Evolutionary conservation across 2,329 filamentous ascomycete genomes (phyloP).

Genomic region (Raffaelea arxii): DNA sequence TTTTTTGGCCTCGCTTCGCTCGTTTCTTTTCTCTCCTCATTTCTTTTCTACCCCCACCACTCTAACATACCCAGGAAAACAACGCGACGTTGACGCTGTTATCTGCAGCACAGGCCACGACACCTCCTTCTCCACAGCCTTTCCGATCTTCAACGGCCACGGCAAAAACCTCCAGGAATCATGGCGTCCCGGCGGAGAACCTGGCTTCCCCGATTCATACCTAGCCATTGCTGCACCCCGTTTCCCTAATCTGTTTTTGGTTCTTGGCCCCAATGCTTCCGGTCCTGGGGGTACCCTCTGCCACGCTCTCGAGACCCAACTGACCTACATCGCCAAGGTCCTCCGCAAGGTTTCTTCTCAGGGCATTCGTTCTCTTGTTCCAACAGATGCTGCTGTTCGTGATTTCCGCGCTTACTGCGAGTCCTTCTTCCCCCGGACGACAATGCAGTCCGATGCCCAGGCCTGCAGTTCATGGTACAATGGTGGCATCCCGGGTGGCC

Average conservation of each 20-base stretch:
- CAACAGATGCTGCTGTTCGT: neutral
- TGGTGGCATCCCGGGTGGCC: neutral
- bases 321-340: constrained; percentile 11
- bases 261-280: constrained; percentile 10
- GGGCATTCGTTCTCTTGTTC: neutral
- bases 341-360: constrained; percentile 11
- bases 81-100: constrained; percentile 21
- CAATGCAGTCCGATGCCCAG: constrained; percentile 6
- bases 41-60: no score
- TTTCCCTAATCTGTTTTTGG: constrained; percentile 20
- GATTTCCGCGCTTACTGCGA: constrained; percentile 3
- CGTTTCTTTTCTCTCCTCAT: no score
- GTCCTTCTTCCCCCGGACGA: constrained; percentile 9
- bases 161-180: constrained; percentile 12
- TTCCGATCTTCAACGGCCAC: constrained; percentile 13
- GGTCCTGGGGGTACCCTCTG: constrained; percentile 10
- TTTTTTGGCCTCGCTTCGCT: no score
- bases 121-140: constrained; percentile 14
- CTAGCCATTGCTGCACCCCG: constrained; percentile 11
- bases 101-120: constrained; percentile 20
- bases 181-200: constrained; percentile 11
- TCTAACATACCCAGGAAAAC: neutral
- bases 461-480: constrained; percentile 14
- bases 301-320: constrained; percentile 9
- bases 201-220: constrained; percentile 13